A percentile compares a stretch with the other conserved stretches of the same genome.
Conservation (phyloP, 768 basidiomycete species). For the Cyclocybe aegerita region DNA sequence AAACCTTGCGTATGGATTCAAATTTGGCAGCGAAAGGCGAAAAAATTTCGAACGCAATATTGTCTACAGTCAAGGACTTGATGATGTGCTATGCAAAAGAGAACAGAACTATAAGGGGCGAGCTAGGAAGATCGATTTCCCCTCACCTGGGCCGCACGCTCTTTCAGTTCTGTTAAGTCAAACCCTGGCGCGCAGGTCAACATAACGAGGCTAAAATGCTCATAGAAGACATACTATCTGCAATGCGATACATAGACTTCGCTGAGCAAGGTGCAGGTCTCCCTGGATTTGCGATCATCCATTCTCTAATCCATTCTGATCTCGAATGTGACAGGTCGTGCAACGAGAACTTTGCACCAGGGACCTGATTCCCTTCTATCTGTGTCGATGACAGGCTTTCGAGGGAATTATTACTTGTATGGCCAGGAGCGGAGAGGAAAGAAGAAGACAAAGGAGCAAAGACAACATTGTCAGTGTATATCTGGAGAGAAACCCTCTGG, state of each 20-base stretch:
- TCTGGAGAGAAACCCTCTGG: conserved; percentile 33
- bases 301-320: conserved; percentile 73
- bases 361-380: conserved; percentile 27
- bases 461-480: conserved; percentile 82
- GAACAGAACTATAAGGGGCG: neutral
- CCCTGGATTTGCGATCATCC: conserved; percentile 59
- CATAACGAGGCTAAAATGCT: neutral
- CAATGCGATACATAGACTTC: conserved; percentile 81
- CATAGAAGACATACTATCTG: conserved; percentile 62
- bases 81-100: conserved; percentile 59
- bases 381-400: conserved; percentile 24
- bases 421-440: conserved; percentile 36
- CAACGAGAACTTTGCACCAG: conserved; percentile 14
- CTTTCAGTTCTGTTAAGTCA: conserved; percentile 69
- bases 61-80: conserved; percentile 72
- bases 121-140: neutral
- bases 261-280: conserved; percentile 75
- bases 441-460: conserved; percentile 84
- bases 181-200: conserved; percentile 45
- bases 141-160: conserved; percentile 59
- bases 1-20: conserved; percentile 75
- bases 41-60: conserved; percentile 85
- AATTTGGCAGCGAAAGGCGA: conserved; percentile 82
- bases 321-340: conserved; percentile 27
- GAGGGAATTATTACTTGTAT: conserved; percentile 22